Evolutionary conservation across 2,329 filamentous ascomycete species (phyloP).

Genomic region (Cladosporium sp.): DNA sequence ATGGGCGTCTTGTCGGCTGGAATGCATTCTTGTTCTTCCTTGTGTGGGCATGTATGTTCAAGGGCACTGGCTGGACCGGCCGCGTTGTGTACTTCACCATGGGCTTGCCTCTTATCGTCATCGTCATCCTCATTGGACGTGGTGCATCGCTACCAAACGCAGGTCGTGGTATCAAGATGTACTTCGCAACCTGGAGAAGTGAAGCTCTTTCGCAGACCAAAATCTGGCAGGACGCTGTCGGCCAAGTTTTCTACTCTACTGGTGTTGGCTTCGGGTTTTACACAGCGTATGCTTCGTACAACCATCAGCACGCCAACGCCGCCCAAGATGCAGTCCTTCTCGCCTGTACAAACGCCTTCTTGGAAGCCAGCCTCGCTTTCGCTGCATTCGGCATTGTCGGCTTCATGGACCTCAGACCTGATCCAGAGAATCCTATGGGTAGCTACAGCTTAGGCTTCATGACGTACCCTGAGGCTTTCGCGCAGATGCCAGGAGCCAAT

Average conservation of each 20-base stretch:
- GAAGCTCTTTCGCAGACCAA: conserved; percentile 53
- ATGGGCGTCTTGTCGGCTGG: conserved; percentile 62
- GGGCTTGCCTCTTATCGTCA: conserved; percentile 60
- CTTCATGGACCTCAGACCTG: conserved; percentile 46
- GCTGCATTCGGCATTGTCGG: conserved; percentile 60
- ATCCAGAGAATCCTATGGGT: conserved; percentile 51
- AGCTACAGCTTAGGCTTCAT: conserved; percentile 61
- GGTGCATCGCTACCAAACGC: conserved; percentile 58
- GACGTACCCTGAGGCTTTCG: conserved; percentile 58
- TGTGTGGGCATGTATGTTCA: conserved; percentile 62
- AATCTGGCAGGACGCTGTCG: conserved; percentile 61
- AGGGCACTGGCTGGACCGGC: conserved; percentile 59
- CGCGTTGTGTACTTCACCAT: conserved; percentile 64
- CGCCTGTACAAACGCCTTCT: conserved; percentile 55
- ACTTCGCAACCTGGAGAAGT: conserved; percentile 53
- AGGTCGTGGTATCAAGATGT: conserved; percentile 52
- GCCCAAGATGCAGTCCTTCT: conserved; percentile 62
- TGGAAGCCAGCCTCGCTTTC: conserved; percentile 56
- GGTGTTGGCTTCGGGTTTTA: conserved; percentile 63
- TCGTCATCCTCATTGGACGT: conserved; percentile 59
- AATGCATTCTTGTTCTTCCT: conserved; percentile 61
- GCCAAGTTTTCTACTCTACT: conserved; percentile 63
- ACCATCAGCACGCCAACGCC: conserved; percentile 58
- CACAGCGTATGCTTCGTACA: conserved; percentile 61
- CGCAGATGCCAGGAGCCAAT: conserved; percentile 59